A percentile compares a stretch with the other conserved stretches of the same genome.
These are phyloP conservation scores for Moniliophthora roreri DNA, from an alignment of 1,284 basidiomycete species.

Conservation along the genomic window DNA sequence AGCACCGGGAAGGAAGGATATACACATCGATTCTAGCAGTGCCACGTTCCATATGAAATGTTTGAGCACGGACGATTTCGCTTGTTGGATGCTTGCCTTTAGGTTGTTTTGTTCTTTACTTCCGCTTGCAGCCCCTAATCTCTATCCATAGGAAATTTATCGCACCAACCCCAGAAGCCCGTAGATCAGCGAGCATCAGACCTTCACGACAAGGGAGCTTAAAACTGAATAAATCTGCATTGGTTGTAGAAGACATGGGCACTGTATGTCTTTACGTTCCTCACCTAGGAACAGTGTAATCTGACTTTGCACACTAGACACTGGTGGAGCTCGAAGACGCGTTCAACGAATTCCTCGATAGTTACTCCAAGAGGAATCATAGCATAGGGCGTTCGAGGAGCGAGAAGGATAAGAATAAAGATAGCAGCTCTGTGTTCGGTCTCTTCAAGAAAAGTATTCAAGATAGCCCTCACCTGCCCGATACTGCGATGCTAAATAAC, in stretches of 20 bases:
- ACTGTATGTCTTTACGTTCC: constrained; percentile 37
- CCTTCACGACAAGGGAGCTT: constrained; percentile 38
- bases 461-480: neutral
- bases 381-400: constrained; percentile 35
- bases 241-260: constrained; percentile 62
- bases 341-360: constrained; percentile 32
- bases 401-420: constrained; percentile 48
- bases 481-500: neutral
- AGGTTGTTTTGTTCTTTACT: constrained; percentile 41
- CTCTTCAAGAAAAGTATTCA: constrained; percentile 55
- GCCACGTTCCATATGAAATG: constrained; percentile 82
- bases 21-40: constrained; percentile 74
- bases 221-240: constrained; percentile 44
- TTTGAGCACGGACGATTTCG: constrained; percentile 67
- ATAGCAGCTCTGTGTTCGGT: constrained; percentile 42
- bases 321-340: constrained; percentile 34
- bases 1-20: constrained; percentile 64
- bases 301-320: constrained; percentile 16
- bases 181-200: constrained; percentile 45
- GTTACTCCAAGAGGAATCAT: constrained; percentile 29
- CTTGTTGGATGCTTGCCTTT: constrained; percentile 71
- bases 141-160: constrained; percentile 12
- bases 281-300: constrained; percentile 3
- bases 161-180: constrained; percentile 38
- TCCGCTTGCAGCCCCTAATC: neutral